Base-by-base conservation (phyloP, 495 filamentous ascomycete genomes). In the Recurvomyces mirabilis region DNA sequence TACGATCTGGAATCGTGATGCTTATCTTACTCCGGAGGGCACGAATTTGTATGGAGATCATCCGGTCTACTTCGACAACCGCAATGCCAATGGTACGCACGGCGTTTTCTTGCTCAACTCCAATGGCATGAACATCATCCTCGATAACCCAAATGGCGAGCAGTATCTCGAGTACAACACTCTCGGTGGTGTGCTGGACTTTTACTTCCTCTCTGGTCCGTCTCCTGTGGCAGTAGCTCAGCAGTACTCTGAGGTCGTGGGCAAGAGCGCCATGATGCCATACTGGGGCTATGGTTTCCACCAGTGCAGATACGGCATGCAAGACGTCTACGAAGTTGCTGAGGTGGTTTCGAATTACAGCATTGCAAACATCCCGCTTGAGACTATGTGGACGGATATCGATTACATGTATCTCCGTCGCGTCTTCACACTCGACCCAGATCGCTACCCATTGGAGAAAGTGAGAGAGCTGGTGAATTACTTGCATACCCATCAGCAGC, bases 271-370 rank as follows among this genome's bases (percentile, higher is more conserved):
- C 5, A 87, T 91, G 82, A 78, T 83, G 69, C 81, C 82, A 2
- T 93, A 91, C 62, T 93, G 84, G 84, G 70, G 75, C 1, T 77
- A 91, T 43, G 87, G 86, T 9, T 83, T 82, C 60, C 84, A 93
- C 54, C 75, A 93, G 47, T 93, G 86, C 62, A 69, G 81, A 49
- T 91, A 53, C 21, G 85, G 85, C 22, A 87, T 87, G 56, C 70
- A 65, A 23, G 84, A 89, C 64, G 73, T 78, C 38, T 88, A 73
- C 47, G 77, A 84, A 26, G 74, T 91, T 22, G 84, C 84, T 19
- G 85, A 85, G 53, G 82, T 79, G 1, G 75, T 91, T 18, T 73
- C 77, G 37, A 93, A 91, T 59, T 91, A 93, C 64, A 80, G 73
- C 44, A 57, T 66, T 23, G 84, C 85, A 10, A 62, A 62, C 6